Evolutionary conservation across 768 basidiomycete species (phyloP), one percentile per base, ranked within the genome.

Genomic region (Hebeloma cylindrosporum): DNA sequence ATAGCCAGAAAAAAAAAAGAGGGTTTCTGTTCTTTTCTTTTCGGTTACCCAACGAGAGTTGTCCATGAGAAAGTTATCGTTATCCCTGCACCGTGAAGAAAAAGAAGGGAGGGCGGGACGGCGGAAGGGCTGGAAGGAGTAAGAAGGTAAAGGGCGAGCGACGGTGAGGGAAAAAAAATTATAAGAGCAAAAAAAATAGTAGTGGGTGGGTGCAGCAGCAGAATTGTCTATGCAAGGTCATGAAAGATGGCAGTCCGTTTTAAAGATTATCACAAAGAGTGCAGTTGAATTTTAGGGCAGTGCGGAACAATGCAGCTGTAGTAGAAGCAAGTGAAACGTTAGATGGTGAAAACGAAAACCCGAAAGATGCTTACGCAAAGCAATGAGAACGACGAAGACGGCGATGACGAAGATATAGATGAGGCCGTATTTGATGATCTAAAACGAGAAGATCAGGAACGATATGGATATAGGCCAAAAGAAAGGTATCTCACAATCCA

Each of bases 361-460:
- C 54, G 8, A 52, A 8, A 28, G 31, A 43, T 8, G 78, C 87
- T 72, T 65, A 90, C 87, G 90, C 53, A 87, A 63, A 56, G 75
- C 81, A 61, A 97, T 83, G 53, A 96, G 75, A 31, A 80, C 82
- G 27, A 81, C 76, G 57, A 95, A 91, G 48, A 82, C 52, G 42
- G 76, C 75, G 45, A 94, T 77, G 52, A 82, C 75, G 33, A 77
- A 38, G 27, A 86, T 63, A 65, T 88, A 98, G 35, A 93, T 63
- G 40, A 86, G 67, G 34, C 93, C 85, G 56, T 94, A 94, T 67
- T 83, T 88, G 66, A 89, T 73, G 52, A 91, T 82, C 86, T 88
- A 53, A 30, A 7, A 27, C 34, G 29, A 58, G 35, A 56, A 51
- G 34, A 40, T 57, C 28, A 44, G 30, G 29, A 39, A n/a, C n/a